Evolutionary conservation across 2,329 filamentous ascomycete species (phyloP).

Genomic region (Coniochaeta ligniaria): DNA sequence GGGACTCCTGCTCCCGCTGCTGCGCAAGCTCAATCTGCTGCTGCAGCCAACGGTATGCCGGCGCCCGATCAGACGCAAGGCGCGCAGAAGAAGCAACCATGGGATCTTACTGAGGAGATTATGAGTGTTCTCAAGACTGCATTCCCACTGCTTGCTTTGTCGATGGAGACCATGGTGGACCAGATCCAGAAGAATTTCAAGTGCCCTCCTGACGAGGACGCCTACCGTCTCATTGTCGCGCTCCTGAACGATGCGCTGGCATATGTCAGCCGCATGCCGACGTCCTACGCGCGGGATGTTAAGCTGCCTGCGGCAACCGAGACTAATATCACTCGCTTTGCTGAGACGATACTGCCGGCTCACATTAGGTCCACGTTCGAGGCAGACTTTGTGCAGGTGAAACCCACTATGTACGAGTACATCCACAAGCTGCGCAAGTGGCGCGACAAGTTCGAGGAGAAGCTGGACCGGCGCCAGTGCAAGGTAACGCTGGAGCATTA

Average conservation of each 20-base stretch:
- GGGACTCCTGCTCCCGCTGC: constrained; percentile 9
- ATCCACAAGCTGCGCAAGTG: constrained; percentile 93
- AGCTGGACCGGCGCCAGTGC: constrained; percentile 76
- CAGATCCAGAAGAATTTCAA: constrained; percentile 99
- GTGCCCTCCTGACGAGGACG: constrained; percentile 95
- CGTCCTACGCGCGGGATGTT: constrained; percentile 81
- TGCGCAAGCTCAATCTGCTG: constrained; percentile 11
- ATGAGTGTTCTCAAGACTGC: constrained; percentile 94
- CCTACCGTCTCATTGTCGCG: constrained; percentile 94
- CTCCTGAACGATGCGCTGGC: constrained; percentile 91
- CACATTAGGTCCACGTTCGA: constrained; percentile 97
- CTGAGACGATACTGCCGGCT: constrained; percentile 87
- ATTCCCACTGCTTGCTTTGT: constrained; percentile 88
- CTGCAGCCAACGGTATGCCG: constrained; percentile 8
- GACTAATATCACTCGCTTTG: constrained; percentile 92
- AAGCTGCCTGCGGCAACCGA: constrained; percentile 88
- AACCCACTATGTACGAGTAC: constrained; percentile 97
- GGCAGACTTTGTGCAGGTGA: constrained; percentile 89
- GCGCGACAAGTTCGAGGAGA: constrained; percentile 97
- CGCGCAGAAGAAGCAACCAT: constrained; percentile 68
- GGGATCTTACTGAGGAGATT: constrained; percentile 95
- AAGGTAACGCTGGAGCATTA: constrained; percentile 74
- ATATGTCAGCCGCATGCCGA: constrained; percentile 82
- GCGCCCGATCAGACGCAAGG: constrained; percentile 19
- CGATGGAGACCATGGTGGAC: constrained; percentile 99